Conservation (phyloP, 2,329 filamentous ascomycete genomes). For the Fusarium sp. region DNA sequence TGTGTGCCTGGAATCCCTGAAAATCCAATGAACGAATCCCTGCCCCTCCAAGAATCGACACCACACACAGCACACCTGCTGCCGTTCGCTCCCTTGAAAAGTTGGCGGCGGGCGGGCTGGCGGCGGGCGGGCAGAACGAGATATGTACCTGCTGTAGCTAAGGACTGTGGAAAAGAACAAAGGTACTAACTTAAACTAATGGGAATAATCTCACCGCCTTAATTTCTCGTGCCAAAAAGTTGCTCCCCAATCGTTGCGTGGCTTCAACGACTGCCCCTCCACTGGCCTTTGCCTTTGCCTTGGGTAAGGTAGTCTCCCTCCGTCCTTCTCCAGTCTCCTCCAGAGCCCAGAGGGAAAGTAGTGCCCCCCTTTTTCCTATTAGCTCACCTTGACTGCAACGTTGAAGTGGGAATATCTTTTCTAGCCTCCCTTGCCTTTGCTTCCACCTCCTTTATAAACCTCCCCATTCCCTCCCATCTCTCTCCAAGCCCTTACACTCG, state of each 20-base stretch:
- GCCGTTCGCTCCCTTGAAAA: not conserved
- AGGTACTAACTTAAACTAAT: not conserved
- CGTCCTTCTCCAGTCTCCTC: slow-evolving; percentile 13
- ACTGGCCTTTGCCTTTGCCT: not conserved
- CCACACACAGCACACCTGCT: slow-evolving; percentile 17
- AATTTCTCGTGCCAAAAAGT: slow-evolving; percentile 35
- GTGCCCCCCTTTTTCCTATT: slow-evolving; percentile 32
- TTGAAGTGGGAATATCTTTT: slow-evolving; percentile 40
- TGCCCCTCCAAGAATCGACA: slow-evolving; percentile 36
- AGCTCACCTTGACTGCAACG: slow-evolving; percentile 33
- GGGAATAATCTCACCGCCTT: slow-evolving; percentile 43
- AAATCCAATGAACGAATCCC: slow-evolving; percentile 17
- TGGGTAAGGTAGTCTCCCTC: not conserved
- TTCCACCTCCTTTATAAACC: slow-evolving; percentile 38
- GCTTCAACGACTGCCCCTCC: slow-evolving; percentile 36
- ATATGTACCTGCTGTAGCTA: not conserved
- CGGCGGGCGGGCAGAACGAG: slow-evolving; percentile 31
- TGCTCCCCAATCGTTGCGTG: slow-evolving; percentile 37
- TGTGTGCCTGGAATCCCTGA: slow-evolving; percentile 26
- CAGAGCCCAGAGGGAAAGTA: slow-evolving; percentile 6
- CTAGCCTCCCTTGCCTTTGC: slow-evolving; percentile 31
- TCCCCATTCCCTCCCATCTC: slow-evolving; percentile 20
- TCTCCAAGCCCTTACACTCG: slow-evolving; percentile 28
- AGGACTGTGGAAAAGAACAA: not conserved
- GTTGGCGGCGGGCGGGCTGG: slow-evolving; percentile 11